Evolutionary conservation across 495 filamentous ascomycete genomes (phyloP).

Genomic region (Wilcoxina mikolae): DNA sequence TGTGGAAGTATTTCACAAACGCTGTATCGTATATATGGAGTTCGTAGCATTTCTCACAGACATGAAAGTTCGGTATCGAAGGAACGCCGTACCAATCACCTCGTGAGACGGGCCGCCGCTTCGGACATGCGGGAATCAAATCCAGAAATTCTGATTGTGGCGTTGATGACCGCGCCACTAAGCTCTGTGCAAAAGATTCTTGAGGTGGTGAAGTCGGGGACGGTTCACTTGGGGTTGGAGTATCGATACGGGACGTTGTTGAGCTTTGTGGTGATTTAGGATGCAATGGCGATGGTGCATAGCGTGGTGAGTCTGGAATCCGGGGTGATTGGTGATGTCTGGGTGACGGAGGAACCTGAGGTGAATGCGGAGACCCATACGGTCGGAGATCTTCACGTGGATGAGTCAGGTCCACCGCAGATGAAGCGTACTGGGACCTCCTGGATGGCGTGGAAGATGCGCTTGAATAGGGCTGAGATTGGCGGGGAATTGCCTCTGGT

Average conservation of each 20-base stretch:
- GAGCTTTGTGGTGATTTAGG: not conserved
- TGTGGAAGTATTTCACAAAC: not conserved
- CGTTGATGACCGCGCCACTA: not conserved
- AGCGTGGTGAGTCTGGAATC: not conserved
- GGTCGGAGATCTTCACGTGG: not conserved
- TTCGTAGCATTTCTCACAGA: constrained; percentile 8
- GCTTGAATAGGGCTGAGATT: constrained; percentile 3
- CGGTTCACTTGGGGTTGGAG: not conserved
- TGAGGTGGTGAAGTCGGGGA: not conserved
- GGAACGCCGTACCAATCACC: constrained; percentile 4
- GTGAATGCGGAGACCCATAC: not conserved
- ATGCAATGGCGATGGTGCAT: not conserved
- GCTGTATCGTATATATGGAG: constrained; percentile 5
- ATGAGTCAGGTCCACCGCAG: not conserved
- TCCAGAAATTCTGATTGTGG: constrained; percentile 3
- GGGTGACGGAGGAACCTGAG: not conserved
- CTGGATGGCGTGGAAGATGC: not conserved
- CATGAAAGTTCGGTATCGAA: not conserved
- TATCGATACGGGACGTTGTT: not conserved
- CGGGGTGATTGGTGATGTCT: not conserved
- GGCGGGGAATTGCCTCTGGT: not conserved
- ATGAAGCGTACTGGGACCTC: not conserved
- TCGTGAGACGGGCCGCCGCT: not conserved
- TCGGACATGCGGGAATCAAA: constrained; percentile 5
- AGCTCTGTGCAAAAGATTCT: not conserved